A percentile compares a stretch with the other conserved stretches of the same genome.
These are phyloP conservation scores for Verticillium isaacii DNA, from an alignment of 2,329 filamentous ascomycete species.

Conservation along the genomic window DNA sequence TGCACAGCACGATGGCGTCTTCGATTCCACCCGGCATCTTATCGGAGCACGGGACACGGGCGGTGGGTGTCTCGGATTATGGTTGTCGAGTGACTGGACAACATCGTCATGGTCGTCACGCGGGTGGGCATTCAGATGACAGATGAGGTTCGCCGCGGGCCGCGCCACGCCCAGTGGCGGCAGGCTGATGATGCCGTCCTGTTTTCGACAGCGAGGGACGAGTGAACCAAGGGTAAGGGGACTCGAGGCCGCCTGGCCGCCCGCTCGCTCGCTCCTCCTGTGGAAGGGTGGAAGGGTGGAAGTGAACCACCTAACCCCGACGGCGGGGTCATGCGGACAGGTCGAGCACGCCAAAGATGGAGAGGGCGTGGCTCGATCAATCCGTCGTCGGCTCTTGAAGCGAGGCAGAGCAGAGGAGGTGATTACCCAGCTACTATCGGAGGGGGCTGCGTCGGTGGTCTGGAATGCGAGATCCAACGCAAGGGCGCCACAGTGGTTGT, in stretches of 20 bases:
- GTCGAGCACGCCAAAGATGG: not conserved
- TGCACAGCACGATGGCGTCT: not conserved
- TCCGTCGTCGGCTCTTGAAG: not conserved
- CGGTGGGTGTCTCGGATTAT: not conserved
- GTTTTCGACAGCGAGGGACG: not conserved
- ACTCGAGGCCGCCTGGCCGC: not conserved
- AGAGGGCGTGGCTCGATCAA: not conserved
- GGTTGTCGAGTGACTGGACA: conserved; percentile 1
- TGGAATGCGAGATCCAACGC: not conserved
- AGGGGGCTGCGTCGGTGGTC: not conserved
- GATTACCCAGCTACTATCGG: not conserved
- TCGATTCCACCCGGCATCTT: not conserved
- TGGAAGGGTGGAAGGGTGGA: not conserved
- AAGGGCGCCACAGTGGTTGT: not conserved
- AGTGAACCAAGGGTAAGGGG: not conserved
- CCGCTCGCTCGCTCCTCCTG: not conserved
- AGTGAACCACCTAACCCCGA: not conserved
- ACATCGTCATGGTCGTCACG: not conserved
- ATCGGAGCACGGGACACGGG: not conserved
- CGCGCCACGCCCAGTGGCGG: not conserved
- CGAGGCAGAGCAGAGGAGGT: not conserved
- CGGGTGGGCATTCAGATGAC: not conserved
- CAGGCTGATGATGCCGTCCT: not conserved
- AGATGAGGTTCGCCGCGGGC: not conserved
- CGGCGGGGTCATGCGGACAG: not conserved